A percentile compares a stretch with the other conserved stretches of the same genome.
phyloP scores from a whole-genome alignment of 106 monocot genomes.

The Dactylorhiza incarnata region DNA sequence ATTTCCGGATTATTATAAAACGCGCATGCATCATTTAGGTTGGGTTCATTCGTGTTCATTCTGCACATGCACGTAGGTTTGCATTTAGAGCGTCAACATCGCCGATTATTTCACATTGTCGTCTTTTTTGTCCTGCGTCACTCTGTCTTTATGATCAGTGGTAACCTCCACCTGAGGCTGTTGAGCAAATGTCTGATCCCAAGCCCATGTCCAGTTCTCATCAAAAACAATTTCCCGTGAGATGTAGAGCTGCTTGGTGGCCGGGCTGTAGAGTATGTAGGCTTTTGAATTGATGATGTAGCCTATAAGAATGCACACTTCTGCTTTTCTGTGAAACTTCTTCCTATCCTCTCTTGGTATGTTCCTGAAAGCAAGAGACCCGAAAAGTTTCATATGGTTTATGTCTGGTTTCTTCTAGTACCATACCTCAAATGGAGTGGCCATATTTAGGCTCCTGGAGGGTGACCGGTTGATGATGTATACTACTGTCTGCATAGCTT shows the following conservation, averaged over 20 bases:
- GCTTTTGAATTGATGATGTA: background rate
- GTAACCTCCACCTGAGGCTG: too few relatives aligned
- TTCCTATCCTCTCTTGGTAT: background rate
- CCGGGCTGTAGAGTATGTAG: background rate
- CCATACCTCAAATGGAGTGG: background rate
- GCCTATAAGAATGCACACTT: background rate
- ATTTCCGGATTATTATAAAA: too few relatives aligned
- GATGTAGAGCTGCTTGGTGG: background rate
- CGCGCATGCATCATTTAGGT: too few relatives aligned
- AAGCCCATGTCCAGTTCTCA: background rate
- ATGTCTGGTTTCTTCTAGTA: background rate
- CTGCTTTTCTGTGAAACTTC: background rate
- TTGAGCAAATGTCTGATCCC: too few relatives aligned
- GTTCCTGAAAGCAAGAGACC: background rate
- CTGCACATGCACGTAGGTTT: too few relatives aligned
- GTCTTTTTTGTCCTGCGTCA: too few relatives aligned
- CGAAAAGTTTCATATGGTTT: background rate
- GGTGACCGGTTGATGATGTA: background rate
- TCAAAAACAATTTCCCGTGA: background rate
- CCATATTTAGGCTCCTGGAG: background rate
- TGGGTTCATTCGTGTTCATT: too few relatives aligned
- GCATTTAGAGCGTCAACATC: too few relatives aligned
- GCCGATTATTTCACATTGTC: too few relatives aligned
- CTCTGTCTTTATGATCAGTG: too few relatives aligned
- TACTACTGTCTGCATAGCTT: background rate